Conservation (phyloP, 2,329 filamentous ascomycete species). For the Fusarium incarnatum region DNA sequence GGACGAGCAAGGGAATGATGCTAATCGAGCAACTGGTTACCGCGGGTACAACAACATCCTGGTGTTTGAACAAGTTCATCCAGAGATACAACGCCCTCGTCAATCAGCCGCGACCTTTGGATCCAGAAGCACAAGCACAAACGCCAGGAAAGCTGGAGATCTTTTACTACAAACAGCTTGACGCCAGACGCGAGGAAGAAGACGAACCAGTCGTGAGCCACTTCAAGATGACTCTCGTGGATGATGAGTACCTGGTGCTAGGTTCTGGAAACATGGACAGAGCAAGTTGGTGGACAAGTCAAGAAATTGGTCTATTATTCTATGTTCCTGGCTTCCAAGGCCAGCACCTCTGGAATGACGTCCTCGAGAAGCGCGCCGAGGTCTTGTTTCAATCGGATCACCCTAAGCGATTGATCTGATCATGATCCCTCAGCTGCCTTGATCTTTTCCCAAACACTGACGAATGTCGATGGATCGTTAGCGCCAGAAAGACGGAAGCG, state of each 20-base stretch:
- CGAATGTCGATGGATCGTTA: conserved; percentile 73
- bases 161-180: conserved; percentile 66
- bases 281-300: conserved; percentile 87
- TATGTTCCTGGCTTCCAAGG: conserved; percentile 56
- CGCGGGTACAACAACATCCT: conserved; percentile 77
- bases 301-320: conserved; percentile 79
- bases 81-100: conserved; percentile 60
- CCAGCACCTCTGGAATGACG: conserved; percentile 54
- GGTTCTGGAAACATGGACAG: conserved; percentile 88
- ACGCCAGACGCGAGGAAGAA: conserved; percentile 41
- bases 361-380: conserved; percentile 53
- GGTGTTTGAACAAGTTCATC: conserved; percentile 71
- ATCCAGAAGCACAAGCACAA: conserved; percentile 58
- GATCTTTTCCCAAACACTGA: conserved; percentile 73
- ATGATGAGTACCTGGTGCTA: conserved; percentile 73
- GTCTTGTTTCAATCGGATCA: conserved; percentile 49
- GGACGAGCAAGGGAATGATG: conserved; percentile 79
- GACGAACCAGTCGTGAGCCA: conserved; percentile 79
- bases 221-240: conserved; percentile 81
- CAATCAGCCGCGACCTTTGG: conserved; percentile 31
- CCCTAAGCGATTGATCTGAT: conserved; percentile 6
- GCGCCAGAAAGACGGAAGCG: conserved; percentile 75
- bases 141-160: conserved; percentile 65
- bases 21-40: conserved; percentile 84
- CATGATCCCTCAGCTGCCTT: conserved; percentile 46